Conservation (phyloP, 2,329 filamentous ascomycete species). For the Trichoderma brevicompactum region DNA sequence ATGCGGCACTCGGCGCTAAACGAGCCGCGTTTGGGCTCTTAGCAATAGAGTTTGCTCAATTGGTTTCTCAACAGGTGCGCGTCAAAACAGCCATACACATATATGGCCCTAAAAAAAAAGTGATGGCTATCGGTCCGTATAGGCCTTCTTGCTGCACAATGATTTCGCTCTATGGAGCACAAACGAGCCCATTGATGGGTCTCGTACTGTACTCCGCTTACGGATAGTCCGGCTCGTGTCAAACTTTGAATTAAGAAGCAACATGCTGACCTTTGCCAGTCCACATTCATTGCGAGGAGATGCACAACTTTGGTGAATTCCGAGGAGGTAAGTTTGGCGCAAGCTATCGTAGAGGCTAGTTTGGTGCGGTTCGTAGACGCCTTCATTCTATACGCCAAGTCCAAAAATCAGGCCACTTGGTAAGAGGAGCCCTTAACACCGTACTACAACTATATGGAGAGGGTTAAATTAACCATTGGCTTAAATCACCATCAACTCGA, state of each 20-base stretch:
- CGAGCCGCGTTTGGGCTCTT: background rate
- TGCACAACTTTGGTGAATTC: background rate
- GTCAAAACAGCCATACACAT: background rate
- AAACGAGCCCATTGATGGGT: background rate
- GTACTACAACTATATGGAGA: background rate
- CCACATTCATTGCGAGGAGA: background rate
- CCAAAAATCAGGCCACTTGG: constrained; percentile 8
- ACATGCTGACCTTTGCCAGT: background rate
- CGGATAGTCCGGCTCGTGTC: background rate
- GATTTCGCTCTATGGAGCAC: constrained; percentile 1
- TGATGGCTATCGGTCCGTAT: constrained; percentile 9
- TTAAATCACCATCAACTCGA: background rate
- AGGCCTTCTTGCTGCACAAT: background rate
- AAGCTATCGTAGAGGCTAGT: background rate
- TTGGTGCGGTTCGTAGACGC: background rate
- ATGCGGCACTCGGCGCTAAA: constrained; percentile 16
- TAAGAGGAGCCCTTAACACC: background rate
- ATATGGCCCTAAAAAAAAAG: background rate
- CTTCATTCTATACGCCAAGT: background rate
- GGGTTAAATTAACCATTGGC: background rate
- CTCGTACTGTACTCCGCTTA: background rate
- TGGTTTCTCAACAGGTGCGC: background rate
- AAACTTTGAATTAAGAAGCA: background rate
- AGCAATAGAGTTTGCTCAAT: constrained; percentile 1
- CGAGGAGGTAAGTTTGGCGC: background rate